Evolutionary conservation across 768 basidiomycete species (phyloP).

Genomic region (Lactarius deliciosus): DNA sequence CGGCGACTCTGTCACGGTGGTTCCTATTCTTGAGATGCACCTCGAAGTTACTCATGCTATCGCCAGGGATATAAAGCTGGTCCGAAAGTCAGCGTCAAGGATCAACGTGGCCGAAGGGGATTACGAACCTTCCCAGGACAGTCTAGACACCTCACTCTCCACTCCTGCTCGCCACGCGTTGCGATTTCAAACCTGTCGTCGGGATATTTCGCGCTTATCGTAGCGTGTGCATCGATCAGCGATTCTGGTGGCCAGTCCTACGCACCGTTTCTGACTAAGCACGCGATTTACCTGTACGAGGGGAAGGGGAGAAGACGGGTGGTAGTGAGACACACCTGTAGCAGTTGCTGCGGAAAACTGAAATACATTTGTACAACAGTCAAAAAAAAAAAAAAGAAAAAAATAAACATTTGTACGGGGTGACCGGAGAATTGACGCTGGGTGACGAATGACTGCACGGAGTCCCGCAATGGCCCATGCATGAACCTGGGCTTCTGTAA

Average conservation of each 20-base stretch:
- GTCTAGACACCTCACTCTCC: conserved; percentile 89
- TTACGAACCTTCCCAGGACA: conserved; percentile 84
- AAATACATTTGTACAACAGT: too few relatives aligned
- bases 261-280: neutral
- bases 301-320: too few relatives aligned
- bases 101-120: neutral
- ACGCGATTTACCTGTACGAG: too few relatives aligned
- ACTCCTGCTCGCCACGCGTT: conserved; percentile 64
- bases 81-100: conserved; percentile 8
- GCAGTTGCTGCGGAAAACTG: too few relatives aligned
- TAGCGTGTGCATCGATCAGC: conserved; percentile 62
- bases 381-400: too few relatives aligned
- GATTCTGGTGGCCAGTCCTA: conserved; percentile 55
- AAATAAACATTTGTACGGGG: too few relatives aligned
- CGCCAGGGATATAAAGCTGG: conserved; percentile 26
- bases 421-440: too few relatives aligned
- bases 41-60: conserved; percentile 71
- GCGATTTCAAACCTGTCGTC: conserved; percentile 83
- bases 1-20: conserved; percentile 73
- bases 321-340: too few relatives aligned
- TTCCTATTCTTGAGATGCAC: conserved; percentile 87
- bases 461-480: too few relatives aligned
- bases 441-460: too few relatives aligned
- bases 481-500: too few relatives aligned
- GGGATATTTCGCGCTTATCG: conserved; percentile 69